phyloP scores from a whole-genome alignment of 2,329 filamentous ascomycete species.

The Fusarium sp. region DNA sequence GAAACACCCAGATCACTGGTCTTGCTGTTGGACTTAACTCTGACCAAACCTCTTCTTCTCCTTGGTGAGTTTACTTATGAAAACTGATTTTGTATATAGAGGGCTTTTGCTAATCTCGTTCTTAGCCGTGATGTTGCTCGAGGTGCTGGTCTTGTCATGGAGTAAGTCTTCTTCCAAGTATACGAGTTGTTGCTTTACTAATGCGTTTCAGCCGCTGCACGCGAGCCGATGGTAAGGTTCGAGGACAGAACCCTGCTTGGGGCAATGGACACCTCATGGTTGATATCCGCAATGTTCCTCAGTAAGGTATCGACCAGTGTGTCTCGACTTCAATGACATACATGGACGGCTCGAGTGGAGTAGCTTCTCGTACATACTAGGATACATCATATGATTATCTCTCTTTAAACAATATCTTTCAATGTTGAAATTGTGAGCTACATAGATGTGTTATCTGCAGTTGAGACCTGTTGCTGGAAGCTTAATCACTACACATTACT shows the following conservation, averaged over 20 bases:
- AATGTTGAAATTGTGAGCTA: too few species aligned
- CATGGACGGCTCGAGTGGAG: background rate
- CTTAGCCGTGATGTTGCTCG: conserved; percentile 20
- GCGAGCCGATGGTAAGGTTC: conserved; percentile 15
- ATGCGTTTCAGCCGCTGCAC: background rate
- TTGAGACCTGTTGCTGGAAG: too few species aligned
- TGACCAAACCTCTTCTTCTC: background rate
- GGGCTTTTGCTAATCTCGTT: background rate
- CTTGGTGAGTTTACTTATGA: background rate
- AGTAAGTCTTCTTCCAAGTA: background rate
- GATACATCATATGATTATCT: background rate
- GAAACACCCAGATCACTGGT: conserved; percentile 25
- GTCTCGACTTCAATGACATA: accelerated
- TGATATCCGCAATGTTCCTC: conserved; percentile 11
- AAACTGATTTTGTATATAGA: background rate
- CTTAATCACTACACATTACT: too few species aligned
- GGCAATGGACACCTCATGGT: conserved; percentile 21
- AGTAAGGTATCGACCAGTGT: background rate
- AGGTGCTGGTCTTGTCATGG: conserved; percentile 19
- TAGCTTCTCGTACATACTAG: background rate
- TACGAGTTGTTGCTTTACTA: accelerated
- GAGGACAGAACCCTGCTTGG: conserved; percentile 21
- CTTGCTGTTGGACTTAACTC: background rate
- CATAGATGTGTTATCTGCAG: too few species aligned
- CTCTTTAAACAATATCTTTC: background rate